Percentiles rank a stretch among this genome's conserved stretches.
Conservation (phyloP, 768 basidiomycete species). For the Auriscalpium orientale region DNA sequence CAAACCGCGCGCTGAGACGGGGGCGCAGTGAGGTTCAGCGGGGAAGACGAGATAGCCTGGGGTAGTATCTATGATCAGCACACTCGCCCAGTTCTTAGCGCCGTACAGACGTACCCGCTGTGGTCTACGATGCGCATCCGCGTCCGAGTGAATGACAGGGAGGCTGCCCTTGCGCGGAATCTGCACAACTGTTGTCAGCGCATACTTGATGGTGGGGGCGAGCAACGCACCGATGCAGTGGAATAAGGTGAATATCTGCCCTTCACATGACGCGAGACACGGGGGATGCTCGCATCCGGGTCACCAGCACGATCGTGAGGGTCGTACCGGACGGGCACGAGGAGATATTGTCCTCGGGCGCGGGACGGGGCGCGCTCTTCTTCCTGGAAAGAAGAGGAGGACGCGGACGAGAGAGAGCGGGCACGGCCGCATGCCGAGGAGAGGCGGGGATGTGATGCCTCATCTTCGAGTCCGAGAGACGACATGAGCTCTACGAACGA, state of each 20-base stretch:
- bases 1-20: conserved; percentile 13
- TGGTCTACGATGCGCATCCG: conserved; percentile 14
- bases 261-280: conserved; percentile 15
- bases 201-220: neutral
- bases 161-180: conserved; percentile 25
- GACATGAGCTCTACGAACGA: conserved; percentile 87
- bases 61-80: neutral
- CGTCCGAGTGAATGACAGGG: conserved; percentile 18
- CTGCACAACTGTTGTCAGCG: conserved; percentile 2
- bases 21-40: conserved; percentile 15
- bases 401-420: conserved; percentile 33
- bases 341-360: conserved; percentile 15
- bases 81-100: neutral
- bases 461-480: conserved; percentile 65
- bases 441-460: conserved; percentile 13
- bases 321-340: conserved; percentile 21
- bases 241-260: conserved; percentile 27
- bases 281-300: conserved; percentile 17
- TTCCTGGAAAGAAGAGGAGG: conserved; percentile 29
- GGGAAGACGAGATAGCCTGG: conserved; percentile 24
- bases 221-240: conserved; percentile 21
- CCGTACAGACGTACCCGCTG: conserved; percentile 19
- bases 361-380: conserved; percentile 8
- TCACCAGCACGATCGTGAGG: conserved; percentile 15
- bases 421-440: conserved; percentile 21